Conservation (phyloP, 73 alveolate genomes). For the Symbiodinium natans region DNA sequence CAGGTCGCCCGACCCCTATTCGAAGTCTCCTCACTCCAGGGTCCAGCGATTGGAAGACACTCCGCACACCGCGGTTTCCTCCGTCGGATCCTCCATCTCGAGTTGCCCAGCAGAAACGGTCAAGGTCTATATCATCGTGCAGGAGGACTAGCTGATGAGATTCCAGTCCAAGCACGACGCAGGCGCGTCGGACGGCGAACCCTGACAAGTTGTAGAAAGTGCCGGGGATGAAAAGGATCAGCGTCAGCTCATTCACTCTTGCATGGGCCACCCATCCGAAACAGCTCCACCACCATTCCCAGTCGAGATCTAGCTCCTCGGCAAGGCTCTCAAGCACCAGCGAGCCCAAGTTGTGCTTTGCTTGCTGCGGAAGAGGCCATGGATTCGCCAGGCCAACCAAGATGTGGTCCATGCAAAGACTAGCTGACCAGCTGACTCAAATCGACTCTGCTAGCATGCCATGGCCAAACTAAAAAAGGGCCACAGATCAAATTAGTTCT, state of each 20-base stretch:
- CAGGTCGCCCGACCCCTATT: conserved; percentile 60
- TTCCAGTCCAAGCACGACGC: not conserved
- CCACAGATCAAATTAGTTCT: no score
- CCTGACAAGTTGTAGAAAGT: conserved; percentile 74
- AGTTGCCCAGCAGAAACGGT: conserved; percentile 24
- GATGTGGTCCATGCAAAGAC: not conserved
- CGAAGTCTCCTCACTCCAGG: conserved; percentile 22
- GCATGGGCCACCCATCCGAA: conserved; percentile 64
- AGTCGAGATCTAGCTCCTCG: not conserved
- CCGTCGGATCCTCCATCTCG: conserved; percentile 1
- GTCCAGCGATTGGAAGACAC: conserved; percentile 6
- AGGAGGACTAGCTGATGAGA: not conserved
- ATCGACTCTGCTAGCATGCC: no score
- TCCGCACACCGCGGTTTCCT: conserved; percentile 78
- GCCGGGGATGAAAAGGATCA: not conserved
- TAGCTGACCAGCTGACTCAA: no score
- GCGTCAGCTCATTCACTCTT: not conserved
- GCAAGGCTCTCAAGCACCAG: conserved; percentile 30
- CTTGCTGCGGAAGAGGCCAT: conserved; percentile 62
- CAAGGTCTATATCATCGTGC: conserved; percentile 78
- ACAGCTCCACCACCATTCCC: conserved; percentile 90
- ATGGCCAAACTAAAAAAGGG: no score
- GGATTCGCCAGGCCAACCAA: conserved; percentile 72
- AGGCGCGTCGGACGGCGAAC: conserved; percentile 57
- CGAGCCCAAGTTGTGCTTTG: conserved; percentile 79